Conservation (phyloP, 2,329 filamentous ascomycete genomes). For the Arthrobotrys pseudoclavata region DNA sequence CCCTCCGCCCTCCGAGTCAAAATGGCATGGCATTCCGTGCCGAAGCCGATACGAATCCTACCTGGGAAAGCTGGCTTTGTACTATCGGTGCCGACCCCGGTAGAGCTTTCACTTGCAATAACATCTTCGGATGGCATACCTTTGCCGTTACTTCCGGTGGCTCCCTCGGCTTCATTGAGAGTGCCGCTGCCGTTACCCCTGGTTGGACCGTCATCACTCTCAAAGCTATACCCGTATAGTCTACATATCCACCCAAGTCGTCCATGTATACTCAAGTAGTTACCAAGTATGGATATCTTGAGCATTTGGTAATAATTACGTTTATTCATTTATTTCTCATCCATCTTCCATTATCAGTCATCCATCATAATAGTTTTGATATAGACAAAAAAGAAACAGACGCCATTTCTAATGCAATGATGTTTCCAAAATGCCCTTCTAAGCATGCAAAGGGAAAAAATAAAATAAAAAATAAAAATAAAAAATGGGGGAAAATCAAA, state of each 20-base stretch:
- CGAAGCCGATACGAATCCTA: neutral
- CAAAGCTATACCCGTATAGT: constrained; percentile 7
- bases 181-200: neutral
- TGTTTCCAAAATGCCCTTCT: constrained; percentile 4
- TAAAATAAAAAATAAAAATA: too few species aligned
- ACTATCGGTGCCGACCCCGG: neutral
- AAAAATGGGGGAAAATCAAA: too few species aligned
- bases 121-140: constrained; percentile 17
- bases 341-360: neutral
- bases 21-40: constrained; percentile 17
- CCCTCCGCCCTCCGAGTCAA: neutral
- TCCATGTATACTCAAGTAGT: too few species aligned
- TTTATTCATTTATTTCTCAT: neutral
- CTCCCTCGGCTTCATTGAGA: neutral
- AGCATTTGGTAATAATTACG: neutral
- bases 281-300: too few species aligned
- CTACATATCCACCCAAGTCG: neutral
- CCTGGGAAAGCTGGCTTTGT: neutral
- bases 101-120: constrained; percentile 2
- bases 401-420: constrained; percentile 28
- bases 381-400: neutral
- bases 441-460: neutral
- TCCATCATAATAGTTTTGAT: neutral
- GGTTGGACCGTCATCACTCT: constrained; percentile 1
- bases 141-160: constrained; percentile 19